Percentiles rank a stretch among this genome's conserved stretches.
Conservation (phyloP, 495 filamentous ascomycete species). For the Parachaetomium inaequale region DNA sequence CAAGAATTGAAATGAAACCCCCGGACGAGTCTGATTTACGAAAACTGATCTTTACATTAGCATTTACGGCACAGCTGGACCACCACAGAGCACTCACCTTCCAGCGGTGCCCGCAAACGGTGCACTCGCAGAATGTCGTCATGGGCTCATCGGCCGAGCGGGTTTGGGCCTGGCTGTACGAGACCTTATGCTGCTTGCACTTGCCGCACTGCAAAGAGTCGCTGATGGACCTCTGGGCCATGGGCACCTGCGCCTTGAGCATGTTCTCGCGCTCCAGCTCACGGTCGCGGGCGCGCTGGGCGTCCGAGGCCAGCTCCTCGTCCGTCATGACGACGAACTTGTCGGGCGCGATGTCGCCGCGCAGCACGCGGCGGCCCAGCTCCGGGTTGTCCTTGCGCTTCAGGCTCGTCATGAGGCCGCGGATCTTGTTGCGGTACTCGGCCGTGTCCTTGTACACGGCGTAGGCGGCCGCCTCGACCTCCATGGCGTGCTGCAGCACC, state of each 20-base stretch:
- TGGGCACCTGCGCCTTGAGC: constrained; percentile 89
- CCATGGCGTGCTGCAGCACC: constrained; percentile 63
- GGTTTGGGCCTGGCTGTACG: constrained; percentile 93
- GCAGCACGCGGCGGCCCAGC: constrained; percentile 70
- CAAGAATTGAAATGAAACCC: constrained; percentile 1
- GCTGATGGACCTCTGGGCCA: constrained; percentile 81
- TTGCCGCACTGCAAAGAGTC: constrained; percentile 81
- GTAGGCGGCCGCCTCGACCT: constrained; percentile 72
- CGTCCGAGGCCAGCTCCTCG: constrained; percentile 54
- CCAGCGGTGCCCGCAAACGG: constrained; percentile 71
- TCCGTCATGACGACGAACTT: constrained; percentile 64
- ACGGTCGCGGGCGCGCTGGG: constrained; percentile 71
- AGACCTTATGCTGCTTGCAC: constrained; percentile 88
- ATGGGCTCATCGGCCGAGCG: constrained; percentile 89
- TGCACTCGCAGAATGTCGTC: constrained; percentile 80
- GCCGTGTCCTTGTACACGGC: constrained; percentile 59
- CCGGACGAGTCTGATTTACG: constrained; percentile 4
- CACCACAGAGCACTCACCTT: constrained; percentile 49
- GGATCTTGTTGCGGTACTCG: constrained; percentile 78
- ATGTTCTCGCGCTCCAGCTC: constrained; percentile 83
- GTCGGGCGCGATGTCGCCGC: constrained; percentile 64
- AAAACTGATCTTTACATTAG: constrained; percentile 15
- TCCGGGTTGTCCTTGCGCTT: constrained; percentile 83
- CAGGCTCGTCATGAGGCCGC: constrained; percentile 86
- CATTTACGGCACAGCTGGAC: not conserved